Base-by-base conservation (phyloP, 2,329 filamentous ascomycete species). In the Orbilia quercus region DNA sequence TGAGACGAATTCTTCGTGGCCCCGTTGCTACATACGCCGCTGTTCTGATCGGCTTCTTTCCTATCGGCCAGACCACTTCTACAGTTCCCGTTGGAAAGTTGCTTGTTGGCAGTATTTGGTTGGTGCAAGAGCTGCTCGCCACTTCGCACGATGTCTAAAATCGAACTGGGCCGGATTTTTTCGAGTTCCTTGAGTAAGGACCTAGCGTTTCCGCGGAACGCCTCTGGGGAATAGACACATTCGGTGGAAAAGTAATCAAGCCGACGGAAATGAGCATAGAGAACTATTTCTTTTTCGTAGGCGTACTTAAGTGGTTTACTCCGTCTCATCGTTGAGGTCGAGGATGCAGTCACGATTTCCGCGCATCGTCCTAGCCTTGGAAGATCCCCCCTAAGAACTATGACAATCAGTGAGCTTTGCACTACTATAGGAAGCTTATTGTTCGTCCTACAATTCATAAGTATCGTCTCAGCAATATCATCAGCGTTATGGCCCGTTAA, bases 191-290 rank as follows among this genome's bases (percentile, higher is more conserved):
- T 99, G 81, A 99, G 96, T 69, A 99, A 82, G 23, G 89, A 91
- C 75, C 95, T 87, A 1, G 95, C 95, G 76, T 91, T 96, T 1
- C 95, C 95, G 70, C 95, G 86, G 79, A 99, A 99, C 1, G 95
- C 95, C 81, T 99, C 95, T 0, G 95, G 95, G 60, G 92, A 96
- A 83, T 99, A 99, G 73, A 99, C 92, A 83, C 95, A 99, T 82
- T 99, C 95, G 0, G 95, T 99, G 78, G 89, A 96, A 82, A 99
- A 99, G 82, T 99, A 99, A 80, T 98, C 93, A 75, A 99, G 84
- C 80, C 93, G 93, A 82, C 95, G 96, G 83, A 99, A 92, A 79
- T 98, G 91, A 3, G 95, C 95, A 80, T 99, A 99, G 4, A 99
- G 85, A 16, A 99, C 95, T 76, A 99, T 99, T 80, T 99, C 95